Evolutionary conservation across 768 basidiomycete genomes (phyloP).

Genomic region (Tylopilus felleus): DNA sequence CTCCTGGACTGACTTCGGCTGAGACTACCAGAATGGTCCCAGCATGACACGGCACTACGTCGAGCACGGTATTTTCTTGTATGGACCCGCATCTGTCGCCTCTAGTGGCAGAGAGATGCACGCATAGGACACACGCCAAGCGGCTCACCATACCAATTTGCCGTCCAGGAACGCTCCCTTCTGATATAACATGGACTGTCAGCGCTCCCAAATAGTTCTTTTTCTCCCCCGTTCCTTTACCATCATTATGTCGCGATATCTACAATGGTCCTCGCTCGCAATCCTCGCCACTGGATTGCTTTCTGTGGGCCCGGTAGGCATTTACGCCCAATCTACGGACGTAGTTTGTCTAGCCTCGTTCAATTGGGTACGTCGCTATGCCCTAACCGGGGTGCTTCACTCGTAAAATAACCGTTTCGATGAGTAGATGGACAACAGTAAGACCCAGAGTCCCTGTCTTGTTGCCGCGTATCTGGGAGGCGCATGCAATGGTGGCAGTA

Average conservation of each 20-base stretch:
- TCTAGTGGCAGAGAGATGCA: not conserved
- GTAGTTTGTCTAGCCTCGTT: not conserved
- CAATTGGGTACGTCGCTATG: not conserved
- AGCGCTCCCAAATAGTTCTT: not conserved
- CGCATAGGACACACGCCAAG: too few relatives aligned
- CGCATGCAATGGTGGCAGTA: slow-evolving; percentile 42
- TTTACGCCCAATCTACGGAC: slow-evolving; percentile 22
- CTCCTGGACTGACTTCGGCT: too few relatives aligned
- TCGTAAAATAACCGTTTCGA: not conserved
- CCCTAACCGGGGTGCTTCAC: not conserved
- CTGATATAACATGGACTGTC: not conserved
- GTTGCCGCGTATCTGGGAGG: slow-evolving; percentile 43
- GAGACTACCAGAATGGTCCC: not conserved
- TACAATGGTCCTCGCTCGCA: slow-evolving; percentile 13
- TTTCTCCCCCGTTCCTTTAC: not conserved
- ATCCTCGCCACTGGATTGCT: slow-evolving; percentile 19
- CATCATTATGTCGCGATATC: slow-evolving; percentile 12
- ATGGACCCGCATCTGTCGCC: too few relatives aligned
- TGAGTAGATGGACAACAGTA: slow-evolving; percentile 39
- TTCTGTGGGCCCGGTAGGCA: slow-evolving; percentile 10
- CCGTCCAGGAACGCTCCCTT: not conserved
- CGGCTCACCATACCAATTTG: not conserved
- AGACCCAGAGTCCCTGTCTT: slow-evolving; percentile 45
- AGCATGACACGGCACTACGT: not conserved
- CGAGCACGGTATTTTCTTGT: not conserved